Evolutionary conservation across 331 rosid genomes (phyloP), one percentile per base, ranked within the genome.

Genomic region (Acacia pycnantha): DNA sequence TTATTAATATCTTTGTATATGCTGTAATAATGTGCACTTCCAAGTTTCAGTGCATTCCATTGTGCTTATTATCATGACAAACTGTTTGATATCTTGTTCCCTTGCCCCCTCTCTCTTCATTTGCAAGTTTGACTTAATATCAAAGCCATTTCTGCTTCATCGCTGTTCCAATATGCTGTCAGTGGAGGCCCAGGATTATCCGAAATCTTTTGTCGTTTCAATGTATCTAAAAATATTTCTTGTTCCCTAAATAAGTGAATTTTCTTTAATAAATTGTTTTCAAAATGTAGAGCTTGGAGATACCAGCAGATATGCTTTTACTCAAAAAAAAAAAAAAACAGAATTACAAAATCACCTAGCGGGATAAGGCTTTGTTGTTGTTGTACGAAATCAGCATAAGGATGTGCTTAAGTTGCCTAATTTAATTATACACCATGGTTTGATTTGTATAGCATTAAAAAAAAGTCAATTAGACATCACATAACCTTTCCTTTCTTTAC

Each of bases 1-100:
- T 78, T 84, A 80, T 78, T 62, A 70, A 75, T 74, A 27, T 51
- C 8, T 85, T 31, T 37, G 24, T 12, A 35, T 83, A 80, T 77
- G 15, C 78, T 48, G 44, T 64, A 67, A 6, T 21, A 77, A 26
- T 73, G 67, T 77, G 46, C 37, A 13, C 22, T 67, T 15, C 21
- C 33, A 11, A 29, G 33, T 64, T 29, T 31, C 31, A 41, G 22
- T 46, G 62, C 58, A 43, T 64, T 12, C 50, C 16, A 26, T 67
- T 16, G 26, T 66, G 5, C 26, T 76, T 37, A 72, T 27, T 78
- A 31, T 81, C 33, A 14, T 37, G 58, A 43, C 50, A 70, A 9
- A 48, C 46, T 37, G 41, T 37, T 37, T 37, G 41, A 37, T 37
- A 7, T 37, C 41, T 37, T 37, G 41, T 37, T 37, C 41, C 48